Conservation (phyloP, 2,329 filamentous ascomycete genomes). For the Alternaria brassicicola region DNA sequence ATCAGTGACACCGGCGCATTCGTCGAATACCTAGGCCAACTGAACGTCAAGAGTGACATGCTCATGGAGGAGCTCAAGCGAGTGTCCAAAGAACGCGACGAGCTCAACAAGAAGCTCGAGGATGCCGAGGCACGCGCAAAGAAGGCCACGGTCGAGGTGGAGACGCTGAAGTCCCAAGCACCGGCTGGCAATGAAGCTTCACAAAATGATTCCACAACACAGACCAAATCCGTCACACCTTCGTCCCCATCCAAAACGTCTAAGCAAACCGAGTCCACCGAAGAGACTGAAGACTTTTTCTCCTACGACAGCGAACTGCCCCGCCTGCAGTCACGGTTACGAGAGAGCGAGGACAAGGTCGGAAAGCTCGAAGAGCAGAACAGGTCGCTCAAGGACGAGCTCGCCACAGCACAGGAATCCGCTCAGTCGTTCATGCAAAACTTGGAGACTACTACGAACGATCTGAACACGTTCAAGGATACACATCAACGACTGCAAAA, state of each 20-base stretch:
- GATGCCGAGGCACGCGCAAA: constrained; percentile 68
- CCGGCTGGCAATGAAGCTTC: constrained; percentile 17
- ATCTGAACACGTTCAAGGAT: constrained; percentile 64
- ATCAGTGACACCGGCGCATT: constrained; percentile 85
- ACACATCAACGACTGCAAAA: constrained; percentile 53
- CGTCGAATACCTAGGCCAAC: constrained; percentile 86
- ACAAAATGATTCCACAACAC: constrained; percentile 37
- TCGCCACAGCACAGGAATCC: constrained; percentile 74
- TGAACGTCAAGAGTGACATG: constrained; percentile 88
- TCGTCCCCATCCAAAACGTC: constrained; percentile 36
- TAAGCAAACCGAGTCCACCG: constrained; percentile 33
- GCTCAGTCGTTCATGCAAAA: constrained; percentile 57
- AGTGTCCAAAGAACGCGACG: constrained; percentile 80
- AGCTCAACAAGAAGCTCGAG: constrained; percentile 76
- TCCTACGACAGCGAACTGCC: constrained; percentile 89
- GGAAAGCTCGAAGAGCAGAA: constrained; percentile 73
- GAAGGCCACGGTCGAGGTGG: constrained; percentile 68
- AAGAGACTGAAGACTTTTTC: constrained; percentile 76
- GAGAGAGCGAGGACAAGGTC: constrained; percentile 73
- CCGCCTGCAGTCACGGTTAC: constrained; percentile 75
- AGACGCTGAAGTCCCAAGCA: constrained; percentile 54
- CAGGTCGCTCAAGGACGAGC: constrained; percentile 69
- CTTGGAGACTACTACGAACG: constrained; percentile 70
- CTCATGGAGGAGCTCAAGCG: constrained; percentile 91
- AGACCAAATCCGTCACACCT: constrained; percentile 33